Percentiles rank a stretch among this genome's conserved stretches.
Conservation (phyloP, 441 rosid genomes). For the Arabidopsis lyrata region DNA sequence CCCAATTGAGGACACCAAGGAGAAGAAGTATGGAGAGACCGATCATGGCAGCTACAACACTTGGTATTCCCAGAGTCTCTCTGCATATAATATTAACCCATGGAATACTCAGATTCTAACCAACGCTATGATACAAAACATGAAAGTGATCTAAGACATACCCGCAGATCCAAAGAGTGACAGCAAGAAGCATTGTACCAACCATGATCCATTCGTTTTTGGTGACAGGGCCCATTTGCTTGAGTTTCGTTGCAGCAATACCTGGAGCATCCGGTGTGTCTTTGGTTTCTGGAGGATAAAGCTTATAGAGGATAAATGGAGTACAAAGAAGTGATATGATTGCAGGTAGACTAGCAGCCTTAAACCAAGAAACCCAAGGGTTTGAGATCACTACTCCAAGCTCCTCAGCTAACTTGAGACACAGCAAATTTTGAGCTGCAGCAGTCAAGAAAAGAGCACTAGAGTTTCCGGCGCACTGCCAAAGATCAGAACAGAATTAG, state of each 20-base stretch:
- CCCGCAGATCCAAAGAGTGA: conserved; percentile 93
- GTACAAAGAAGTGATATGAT: conserved; percentile 72
- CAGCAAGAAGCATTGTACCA: conserved; percentile 90
- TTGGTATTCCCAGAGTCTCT: conserved; percentile 78
- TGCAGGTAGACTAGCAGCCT: conserved; percentile 91
- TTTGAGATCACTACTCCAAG: conserved; percentile 75
- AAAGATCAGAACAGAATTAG: conserved; percentile 36
- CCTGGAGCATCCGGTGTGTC: conserved; percentile 98
- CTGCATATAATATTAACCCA: conserved; percentile 46
- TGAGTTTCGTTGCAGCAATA: conserved; percentile 77
- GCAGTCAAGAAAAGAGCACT: conserved; percentile 98
- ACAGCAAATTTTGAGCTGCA: conserved; percentile 92
- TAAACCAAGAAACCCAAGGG: conserved; percentile 97
- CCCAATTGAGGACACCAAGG: conserved; percentile 94
- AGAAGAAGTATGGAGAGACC: conserved; percentile 84
- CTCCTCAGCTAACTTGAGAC: conserved; percentile 93
- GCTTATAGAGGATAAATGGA: conserved; percentile 77
- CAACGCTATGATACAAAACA: background rate
- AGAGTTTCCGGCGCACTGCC: conserved; percentile 82
- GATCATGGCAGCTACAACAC: conserved; percentile 97
- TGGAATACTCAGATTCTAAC: background rate
- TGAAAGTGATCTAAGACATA: conserved; percentile 48
- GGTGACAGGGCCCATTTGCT: conserved; percentile 84
- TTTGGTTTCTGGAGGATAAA: conserved; percentile 94
- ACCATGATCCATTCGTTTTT: conserved; percentile 91